Evolutionary conservation across 2,329 filamentous ascomycete genomes (phyloP), one percentile per base, ranked within the genome.

Genomic region (Phoma sp.): DNA sequence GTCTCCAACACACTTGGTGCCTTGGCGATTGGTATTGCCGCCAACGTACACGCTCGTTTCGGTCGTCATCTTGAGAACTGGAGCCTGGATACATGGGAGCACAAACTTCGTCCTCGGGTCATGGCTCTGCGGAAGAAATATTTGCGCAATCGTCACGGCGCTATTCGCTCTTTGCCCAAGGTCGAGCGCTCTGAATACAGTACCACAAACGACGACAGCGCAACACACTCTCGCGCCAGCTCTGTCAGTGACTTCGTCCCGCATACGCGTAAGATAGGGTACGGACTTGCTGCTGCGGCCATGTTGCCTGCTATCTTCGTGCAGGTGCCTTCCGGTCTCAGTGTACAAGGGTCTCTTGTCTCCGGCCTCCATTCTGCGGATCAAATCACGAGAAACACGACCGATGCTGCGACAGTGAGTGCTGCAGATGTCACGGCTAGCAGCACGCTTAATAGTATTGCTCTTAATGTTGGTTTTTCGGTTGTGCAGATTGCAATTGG

Each of bases 301-400:
- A 91, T 96, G 81, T 78, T 96, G 9, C 92, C 92, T 0, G 92
- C 89, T 5, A 96, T 96, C 59, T 96, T 96, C 59, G 83, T 87
- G 2, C 83, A 86, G 54, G 84, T 87, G 0, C 85, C 85, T 0
- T 83, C 80, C 2, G 85, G 84, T 1, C 74, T 87, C 2, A 82
- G 84, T 2, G 84, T 85, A 1, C 81, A 78, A 46, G 85, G 85
- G 1, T 81, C 78, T 12, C 68, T 87, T 15, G 79, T 87, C 1
- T 77, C 79, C 0, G 84, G 85, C 12, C 77, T 87, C 37, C 80
- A 80, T 9, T 81, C 79, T 1, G 84, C 85, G 0, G 79, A 86
- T 57, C 79, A 85, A 60, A 83, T 85, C 59, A 79, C 76, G 5
- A 67, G 72, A 7, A 79, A 77, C 54, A 77, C 77, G 0, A 82